Percentiles rank a stretch among this genome's conserved stretches.
phyloP scores from a whole-genome alignment of 1,284 basidiomycete genomes.

The Ustilago lituana region DNA sequence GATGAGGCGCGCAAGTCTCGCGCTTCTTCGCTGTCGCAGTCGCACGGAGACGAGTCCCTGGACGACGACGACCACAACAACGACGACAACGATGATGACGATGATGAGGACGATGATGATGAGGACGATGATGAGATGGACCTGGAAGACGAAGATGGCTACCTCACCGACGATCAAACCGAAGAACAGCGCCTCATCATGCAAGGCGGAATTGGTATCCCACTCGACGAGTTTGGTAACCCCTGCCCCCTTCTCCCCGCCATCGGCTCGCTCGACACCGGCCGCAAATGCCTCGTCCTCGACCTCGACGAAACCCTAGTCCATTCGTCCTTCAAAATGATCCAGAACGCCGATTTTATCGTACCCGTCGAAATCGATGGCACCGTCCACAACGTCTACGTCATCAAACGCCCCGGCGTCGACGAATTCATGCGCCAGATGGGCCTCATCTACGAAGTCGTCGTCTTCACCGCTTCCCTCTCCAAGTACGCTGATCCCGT shows the following conservation, averaged over 20 bases:
- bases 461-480: constrained; percentile 96
- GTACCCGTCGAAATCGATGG: constrained; percentile 99
- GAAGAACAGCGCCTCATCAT: constrained; percentile 82
- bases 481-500: constrained; percentile 99
- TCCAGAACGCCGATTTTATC: constrained; percentile 82
- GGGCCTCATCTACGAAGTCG: constrained; percentile 98
- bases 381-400: constrained; percentile 97
- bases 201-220: constrained; percentile 83
- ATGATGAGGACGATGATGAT: constrained; percentile 46
- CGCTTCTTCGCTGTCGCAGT: background rate
- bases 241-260: constrained; percentile 84
- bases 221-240: constrained; percentile 82
- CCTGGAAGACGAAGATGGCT: constrained; percentile 69
- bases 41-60: background rate
- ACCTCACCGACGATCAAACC: constrained; percentile 72
- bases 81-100: constrained; percentile 2
- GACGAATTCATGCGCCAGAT: constrained; percentile 95
- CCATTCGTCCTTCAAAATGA: constrained; percentile 72
- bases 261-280: constrained; percentile 77
- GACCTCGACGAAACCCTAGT: constrained; percentile 96
- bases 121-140: constrained; percentile 66
- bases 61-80: constrained; percentile 4
- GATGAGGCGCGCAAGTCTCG: constrained; percentile 22
- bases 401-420: constrained; percentile 97
- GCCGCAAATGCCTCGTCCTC: constrained; percentile 87